Percentiles rank a stretch among this genome's conserved stretches.
Evolutionary conservation across 257 asterid genomes (phyloP).

Genomic region (Eucommia ulmoides): DNA sequence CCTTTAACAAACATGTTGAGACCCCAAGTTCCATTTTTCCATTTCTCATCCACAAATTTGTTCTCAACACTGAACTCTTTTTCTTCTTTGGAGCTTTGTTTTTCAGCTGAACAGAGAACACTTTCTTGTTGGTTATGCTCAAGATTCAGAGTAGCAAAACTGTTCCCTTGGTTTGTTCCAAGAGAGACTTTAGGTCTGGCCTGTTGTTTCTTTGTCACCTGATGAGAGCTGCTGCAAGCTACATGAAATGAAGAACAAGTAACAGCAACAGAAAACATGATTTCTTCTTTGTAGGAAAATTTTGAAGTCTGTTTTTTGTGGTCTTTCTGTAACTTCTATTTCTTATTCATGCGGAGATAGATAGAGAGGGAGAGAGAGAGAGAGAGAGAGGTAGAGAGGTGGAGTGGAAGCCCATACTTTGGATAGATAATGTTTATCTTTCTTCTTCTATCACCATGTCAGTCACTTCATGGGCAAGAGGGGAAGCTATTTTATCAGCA

Average conservation of each 20-base stretch:
- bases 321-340: not conserved
- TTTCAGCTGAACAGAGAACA: constrained; percentile 3
- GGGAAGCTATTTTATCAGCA: no score
- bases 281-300: constrained; percentile 4
- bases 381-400: constrained; percentile 10
- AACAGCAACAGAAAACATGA: constrained; percentile 34
- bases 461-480: constrained; percentile 19
- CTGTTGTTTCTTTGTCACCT: constrained; percentile 19
- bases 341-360: constrained; percentile 9
- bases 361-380: constrained; percentile 11
- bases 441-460: constrained; percentile 12
- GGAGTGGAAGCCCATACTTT: constrained; percentile 22
- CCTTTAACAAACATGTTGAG: constrained; percentile 52
- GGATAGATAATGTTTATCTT: constrained; percentile 39
- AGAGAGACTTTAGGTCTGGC: constrained; percentile 15
- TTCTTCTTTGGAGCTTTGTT: constrained; percentile 10
- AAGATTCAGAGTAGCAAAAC: constrained; percentile 22
- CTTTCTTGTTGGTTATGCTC: constrained; percentile 16
- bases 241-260: constrained; percentile 28
- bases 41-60: constrained; percentile 31
- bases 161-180: constrained; percentile 14
- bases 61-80: constrained; percentile 1
- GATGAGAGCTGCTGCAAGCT: constrained; percentile 31
- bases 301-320: constrained; percentile 3
- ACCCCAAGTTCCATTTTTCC: constrained; percentile 77